Evolutionary conservation across 2,329 filamentous ascomycete species (phyloP), one percentile per base, ranked within the genome.

Genomic region (Nemania serpens): DNA sequence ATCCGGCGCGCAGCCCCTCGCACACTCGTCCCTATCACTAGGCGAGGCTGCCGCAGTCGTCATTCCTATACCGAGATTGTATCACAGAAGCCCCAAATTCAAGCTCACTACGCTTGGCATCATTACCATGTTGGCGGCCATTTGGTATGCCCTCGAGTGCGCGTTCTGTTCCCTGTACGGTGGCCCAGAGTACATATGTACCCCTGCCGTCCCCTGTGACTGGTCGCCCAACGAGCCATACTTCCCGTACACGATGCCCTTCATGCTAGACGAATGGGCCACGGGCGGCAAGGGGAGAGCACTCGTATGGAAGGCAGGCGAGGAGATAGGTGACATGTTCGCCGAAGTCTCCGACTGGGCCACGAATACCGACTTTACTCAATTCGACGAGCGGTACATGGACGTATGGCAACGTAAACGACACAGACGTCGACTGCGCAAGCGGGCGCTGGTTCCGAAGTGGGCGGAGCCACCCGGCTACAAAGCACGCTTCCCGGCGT

Each of bases 261-360:
- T 86, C 58, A 88, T 88, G 75, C 68, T 88, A 12, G 85, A 88
- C 69, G 80, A 88, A 66, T 88, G 85, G 85, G 70, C 77, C 9
- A 84, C 82, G 0, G 81, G 82, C 15, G 84, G 84, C 1, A 74
- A 73, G 36, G 82, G 82, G 5, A 80, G 82, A 39, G 67, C 64
- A 1, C 45, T 79, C 3, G 71, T 74, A 13, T 71, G 70, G n/a
- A 70, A 73, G 45, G 64, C 77, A 1, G 67, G 70, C 4, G 79
- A 84, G 51, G 78, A 83, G 37, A 63, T 79, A 1, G 73, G 74
- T 6, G 84, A 87, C 66, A 70, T 76, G 63, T 50, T 76, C 20
- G 82, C 81, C 0, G 84, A 87, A 33, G 61, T 78, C 5, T 72
- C 75, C 49, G 84, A 87, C 66, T 74, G 74, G 59, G 69, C 75